Evolutionary conservation across 2,329 filamentous ascomycete genomes (phyloP).

Genomic region (Aspergillus spinulosporus): DNA sequence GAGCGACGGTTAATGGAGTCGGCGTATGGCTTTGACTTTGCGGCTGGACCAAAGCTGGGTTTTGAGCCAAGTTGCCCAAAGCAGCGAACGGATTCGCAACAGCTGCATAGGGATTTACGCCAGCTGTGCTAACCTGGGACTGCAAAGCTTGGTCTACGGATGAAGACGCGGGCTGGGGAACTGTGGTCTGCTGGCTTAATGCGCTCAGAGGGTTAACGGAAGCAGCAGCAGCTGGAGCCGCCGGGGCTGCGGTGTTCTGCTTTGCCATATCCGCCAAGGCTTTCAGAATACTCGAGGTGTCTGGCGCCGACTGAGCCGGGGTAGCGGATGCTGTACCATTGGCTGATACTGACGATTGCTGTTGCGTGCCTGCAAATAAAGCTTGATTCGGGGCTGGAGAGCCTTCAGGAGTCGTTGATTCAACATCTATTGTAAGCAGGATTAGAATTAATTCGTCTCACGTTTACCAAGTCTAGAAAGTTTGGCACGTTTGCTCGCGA

Average conservation of each 20-base stretch:
- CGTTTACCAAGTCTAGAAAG: not conserved
- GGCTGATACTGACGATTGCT: constrained; percentile 27
- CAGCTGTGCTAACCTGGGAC: constrained; percentile 48
- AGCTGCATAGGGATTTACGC: constrained; percentile 60
- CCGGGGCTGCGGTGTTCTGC: constrained; percentile 62
- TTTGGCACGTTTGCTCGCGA: not conserved
- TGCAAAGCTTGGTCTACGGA: constrained; percentile 49
- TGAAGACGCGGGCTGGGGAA: constrained; percentile 40
- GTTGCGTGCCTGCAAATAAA: constrained; percentile 37
- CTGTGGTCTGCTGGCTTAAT: constrained; percentile 50
- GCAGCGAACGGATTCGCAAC: constrained; percentile 52
- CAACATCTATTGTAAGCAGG: constrained; percentile 49
- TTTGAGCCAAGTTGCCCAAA: constrained; percentile 42
- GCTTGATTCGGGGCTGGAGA: constrained; percentile 50
- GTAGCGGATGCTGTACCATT: constrained; percentile 26
- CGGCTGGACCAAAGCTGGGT: constrained; percentile 37
- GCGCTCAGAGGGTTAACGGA: constrained; percentile 50
- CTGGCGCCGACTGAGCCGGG: constrained; percentile 47
- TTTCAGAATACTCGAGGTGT: constrained; percentile 69
- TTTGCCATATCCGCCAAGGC: constrained; percentile 78
- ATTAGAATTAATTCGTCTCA: constrained; percentile 28
- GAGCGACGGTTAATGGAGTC: constrained; percentile 43
- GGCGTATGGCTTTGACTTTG: constrained; percentile 44
- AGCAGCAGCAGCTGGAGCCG: constrained; percentile 38
- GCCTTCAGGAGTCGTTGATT: constrained; percentile 68